Base-by-base conservation (phyloP, 768 basidiomycete species). In the Thelephora aurantiotincta region DNA sequence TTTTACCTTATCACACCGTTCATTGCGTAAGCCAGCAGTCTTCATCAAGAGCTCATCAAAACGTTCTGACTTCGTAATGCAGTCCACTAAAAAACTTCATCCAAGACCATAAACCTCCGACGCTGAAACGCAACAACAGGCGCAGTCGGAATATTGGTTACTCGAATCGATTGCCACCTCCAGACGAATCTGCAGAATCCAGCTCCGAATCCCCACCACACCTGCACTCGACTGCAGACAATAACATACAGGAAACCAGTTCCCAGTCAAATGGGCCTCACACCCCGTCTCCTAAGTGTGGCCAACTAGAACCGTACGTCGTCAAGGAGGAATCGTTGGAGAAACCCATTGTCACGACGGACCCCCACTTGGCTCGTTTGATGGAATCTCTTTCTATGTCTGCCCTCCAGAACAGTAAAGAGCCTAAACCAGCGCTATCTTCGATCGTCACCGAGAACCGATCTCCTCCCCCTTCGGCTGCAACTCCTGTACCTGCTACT, bases 1-100 rank as follows among this genome's bases (percentile, higher is more conserved):
- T 98, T 96, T 64, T 99, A 96, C 66, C 70, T 97, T 58, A 91
- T 98, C 34, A 78, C 90, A 0, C 93, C 94, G 3, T 96, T 98
- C 67, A 90, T 99, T 54, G 73, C 68, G 86, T 89, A 66, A 48
- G 75, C 64, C 47, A 46, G 45, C 44, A 4, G 43, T 35, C n/a
- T 26, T 33, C 19, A 30, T 52, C 14, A 5, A 34, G 26, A 20
- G 9, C 22, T 16, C 51, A 20, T 49, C 12, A 9, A 9, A 18
- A 9, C 44, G 45, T 52, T 44, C 46, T 56, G 1, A 57, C 44
- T 35, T 6, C 5, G 35, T 14, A 6, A 38, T 30, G n/a, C 48
- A 82, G 80, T 23, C 66, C 73, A 43, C 57, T 88, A 58, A 86
- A 81, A 60, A 67, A 71, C 5, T 84, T 83, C 54, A 77, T 87